Evolutionary conservation across 148 eudicot genomes (phyloP), one percentile per base, ranked within the genome.

Genomic region (Camellia granthamiana): DNA sequence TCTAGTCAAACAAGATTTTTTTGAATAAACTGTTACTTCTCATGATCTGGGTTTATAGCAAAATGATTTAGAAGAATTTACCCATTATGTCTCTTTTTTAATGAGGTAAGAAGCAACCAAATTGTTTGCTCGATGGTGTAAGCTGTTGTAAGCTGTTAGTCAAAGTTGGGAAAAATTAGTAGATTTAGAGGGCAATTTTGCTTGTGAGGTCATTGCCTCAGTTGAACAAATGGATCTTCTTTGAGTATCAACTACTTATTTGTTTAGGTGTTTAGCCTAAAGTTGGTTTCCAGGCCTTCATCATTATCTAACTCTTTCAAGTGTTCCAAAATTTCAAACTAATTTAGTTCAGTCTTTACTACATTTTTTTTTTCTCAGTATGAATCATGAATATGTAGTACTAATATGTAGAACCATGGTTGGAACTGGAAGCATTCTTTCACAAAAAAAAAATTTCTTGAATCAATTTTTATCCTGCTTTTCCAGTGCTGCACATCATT

Each of bases 401-500:
- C 13, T 68, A 6, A 41, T 13, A 0, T 41, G 47, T 6, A 69
- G 54, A 44, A 69, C 52, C 59, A 71, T 71, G 42, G 75, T 49
- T 49, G 38, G 38, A 30, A 30, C 38, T 30, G 38, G 38, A 30
- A 30, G 38, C 38, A 30, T 30, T 30, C 1, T 30, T 30, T 30
- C 38, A 30, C 38, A 30, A 30, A 30, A 30, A 30, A 30, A 30
- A 30, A 1, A 30, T 0, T 30, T 30, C 38, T 30, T 30, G 38
- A 30, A 30, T 30, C 38, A 30, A 30, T 47, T 47, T 62, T 38
- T 66, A n/a, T 72, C 46, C 75, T 62, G n/a, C 21, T 65, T 63
- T 11, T 75, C 81, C 94, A 96, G 99, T 87, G 98, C 94, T 72
- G 90, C 94, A 78, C 91, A 90, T 83, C 90, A 96, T 88, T 96